These are phyloP conservation scores for Saccharomycopsis sp. DNA, from an alignment of 805 yeast genomes.

Conservation along the genomic window DNA sequence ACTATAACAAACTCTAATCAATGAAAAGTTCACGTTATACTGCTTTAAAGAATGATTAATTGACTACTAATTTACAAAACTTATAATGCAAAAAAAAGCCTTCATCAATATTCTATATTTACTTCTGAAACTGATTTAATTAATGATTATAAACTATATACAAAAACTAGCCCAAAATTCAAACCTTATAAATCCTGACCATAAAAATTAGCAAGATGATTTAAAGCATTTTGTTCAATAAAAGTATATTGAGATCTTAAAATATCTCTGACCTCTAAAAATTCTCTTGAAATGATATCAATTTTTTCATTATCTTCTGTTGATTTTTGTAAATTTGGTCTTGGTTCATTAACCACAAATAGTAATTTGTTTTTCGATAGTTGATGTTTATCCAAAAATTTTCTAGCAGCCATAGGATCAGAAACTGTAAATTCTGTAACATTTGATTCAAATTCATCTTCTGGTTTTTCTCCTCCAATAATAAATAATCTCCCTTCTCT, in stretches of 20 bases:
- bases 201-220: conserved; percentile 35
- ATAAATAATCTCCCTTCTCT: conserved; percentile 62
- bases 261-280: conserved; percentile 73
- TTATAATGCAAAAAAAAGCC: too few species aligned
- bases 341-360: conserved; percentile 49
- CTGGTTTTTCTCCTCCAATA: conserved; percentile 40
- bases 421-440: conserved; percentile 28
- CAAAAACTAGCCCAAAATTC: too few species aligned
- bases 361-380: conserved; percentile 45
- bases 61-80: too few species aligned
- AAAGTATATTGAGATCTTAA: conserved; percentile 68
- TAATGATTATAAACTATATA: too few species aligned
- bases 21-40: too few species aligned
- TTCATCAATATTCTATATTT: too few species aligned
- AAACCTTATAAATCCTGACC: too few species aligned
- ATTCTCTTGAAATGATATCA: conserved; percentile 62
- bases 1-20: too few species aligned
- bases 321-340: conserved; percentile 51
- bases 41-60: too few species aligned
- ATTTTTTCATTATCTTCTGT: conserved; percentile 46
- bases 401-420: conserved; percentile 36
- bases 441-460: conserved; percentile 23
- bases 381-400: conserved; percentile 38
- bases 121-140: too few species aligned
- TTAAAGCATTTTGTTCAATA: conserved; percentile 63